phyloP scores from a whole-genome alignment of 2,329 filamentous ascomycete genomes.

The Plenodomus tracheiphilus region DNA sequence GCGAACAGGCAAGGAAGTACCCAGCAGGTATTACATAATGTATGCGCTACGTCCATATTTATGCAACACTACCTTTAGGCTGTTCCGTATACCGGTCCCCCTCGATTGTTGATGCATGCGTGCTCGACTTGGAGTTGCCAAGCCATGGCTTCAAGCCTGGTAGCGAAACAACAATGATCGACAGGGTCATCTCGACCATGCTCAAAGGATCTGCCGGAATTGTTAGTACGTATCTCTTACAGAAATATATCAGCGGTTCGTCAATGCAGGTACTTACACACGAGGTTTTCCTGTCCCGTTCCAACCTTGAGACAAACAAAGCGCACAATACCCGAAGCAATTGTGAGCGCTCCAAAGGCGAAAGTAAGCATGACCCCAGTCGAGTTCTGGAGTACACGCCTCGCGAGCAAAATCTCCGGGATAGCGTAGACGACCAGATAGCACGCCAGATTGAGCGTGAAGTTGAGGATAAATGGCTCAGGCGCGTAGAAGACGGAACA shows the following conservation, averaged over 20 bases:
- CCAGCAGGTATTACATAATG: too few relatives aligned
- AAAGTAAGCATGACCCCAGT: slow-evolving; percentile 20
- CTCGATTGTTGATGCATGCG: neutral
- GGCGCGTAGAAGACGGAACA: slow-evolving; percentile 28
- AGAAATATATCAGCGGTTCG: too few relatives aligned
- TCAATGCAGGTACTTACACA: slow-evolving; percentile 27
- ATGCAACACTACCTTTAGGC: neutral
- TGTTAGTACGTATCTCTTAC: neutral
- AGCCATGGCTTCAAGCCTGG: slow-evolving; percentile 22
- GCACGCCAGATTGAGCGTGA: slow-evolving; percentile 25
- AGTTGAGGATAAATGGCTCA: slow-evolving; percentile 29
- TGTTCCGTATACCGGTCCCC: neutral
- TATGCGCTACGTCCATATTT: too few relatives aligned
- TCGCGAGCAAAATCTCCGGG: slow-evolving; percentile 11
- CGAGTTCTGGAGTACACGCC: slow-evolving; percentile 13
- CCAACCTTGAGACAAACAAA: slow-evolving; percentile 23
- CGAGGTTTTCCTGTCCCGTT: slow-evolving; percentile 26
- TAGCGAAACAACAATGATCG: slow-evolving; percentile 25
- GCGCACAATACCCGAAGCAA: slow-evolving; percentile 20
- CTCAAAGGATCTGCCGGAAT: slow-evolving; percentile 16
- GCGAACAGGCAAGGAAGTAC: too few relatives aligned
- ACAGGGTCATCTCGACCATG: slow-evolving; percentile 28
- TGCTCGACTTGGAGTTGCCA: neutral
- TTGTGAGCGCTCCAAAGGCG: slow-evolving; percentile 20
- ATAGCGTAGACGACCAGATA: slow-evolving; percentile 23